phyloP scores from a whole-genome alignment of 768 basidiomycete species.

The Leccinum broughii region DNA sequence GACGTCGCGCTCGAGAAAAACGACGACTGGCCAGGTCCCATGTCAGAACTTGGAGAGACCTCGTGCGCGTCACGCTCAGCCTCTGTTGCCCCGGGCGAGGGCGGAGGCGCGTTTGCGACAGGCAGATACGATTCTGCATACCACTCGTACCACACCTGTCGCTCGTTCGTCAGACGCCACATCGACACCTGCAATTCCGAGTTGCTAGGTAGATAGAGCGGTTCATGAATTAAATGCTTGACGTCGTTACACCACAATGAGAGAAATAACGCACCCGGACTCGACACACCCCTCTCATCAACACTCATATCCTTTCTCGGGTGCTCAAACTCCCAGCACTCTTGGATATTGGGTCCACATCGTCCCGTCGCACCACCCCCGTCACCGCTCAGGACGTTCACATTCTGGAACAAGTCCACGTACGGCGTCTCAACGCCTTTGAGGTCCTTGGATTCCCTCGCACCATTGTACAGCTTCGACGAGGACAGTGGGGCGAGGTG shows the following conservation, averaged over 20 bases:
- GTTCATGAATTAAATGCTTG: constrained; percentile 57
- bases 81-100: neutral
- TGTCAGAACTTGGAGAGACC: neutral
- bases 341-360: constrained; percentile 84
- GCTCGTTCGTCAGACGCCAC: constrained; percentile 89
- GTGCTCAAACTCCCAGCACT: constrained; percentile 98
- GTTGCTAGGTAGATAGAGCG: constrained; percentile 89
- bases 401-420: constrained; percentile 97
- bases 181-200: constrained; percentile 91
- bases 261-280: constrained; percentile 47
- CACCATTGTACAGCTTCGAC: constrained; percentile 88
- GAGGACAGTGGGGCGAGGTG: constrained; percentile 94
- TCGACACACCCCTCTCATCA: constrained; percentile 60
- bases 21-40: constrained; percentile 16
- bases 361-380: constrained; percentile 59
- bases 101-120: constrained; percentile 40
- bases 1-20: constrained; percentile 26
- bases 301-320: constrained; percentile 79
- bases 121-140: constrained; percentile 90
- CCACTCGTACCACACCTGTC: constrained; percentile 99
- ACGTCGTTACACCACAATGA: neutral
- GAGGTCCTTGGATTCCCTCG: constrained; percentile 59
- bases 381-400: constrained; percentile 83
- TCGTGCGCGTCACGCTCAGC: neutral
- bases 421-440: constrained; percentile 93